These are phyloP conservation scores for Hyaloperonospora brassicae DNA, from an alignment of 352 stramenopile species.

Conservation along the genomic window DNA sequence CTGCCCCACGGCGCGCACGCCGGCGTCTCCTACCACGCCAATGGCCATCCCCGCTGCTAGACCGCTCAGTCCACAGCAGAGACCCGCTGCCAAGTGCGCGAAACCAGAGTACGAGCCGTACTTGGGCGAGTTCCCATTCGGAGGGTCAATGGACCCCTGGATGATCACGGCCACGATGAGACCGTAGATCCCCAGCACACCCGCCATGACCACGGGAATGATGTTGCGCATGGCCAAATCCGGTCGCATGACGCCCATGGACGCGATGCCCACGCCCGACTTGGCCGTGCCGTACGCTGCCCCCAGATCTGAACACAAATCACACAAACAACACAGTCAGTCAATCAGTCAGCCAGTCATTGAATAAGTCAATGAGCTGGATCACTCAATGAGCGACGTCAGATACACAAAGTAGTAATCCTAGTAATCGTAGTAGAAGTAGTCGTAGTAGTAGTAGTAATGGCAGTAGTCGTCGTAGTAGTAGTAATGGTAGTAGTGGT, in stretches of 20 bases:
- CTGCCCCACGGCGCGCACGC: slow-evolving; percentile 93
- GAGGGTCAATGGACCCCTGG: slow-evolving; percentile 85
- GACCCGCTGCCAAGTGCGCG: slow-evolving; percentile 88
- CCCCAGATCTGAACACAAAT: slow-evolving; percentile 79
- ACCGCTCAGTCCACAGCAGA: slow-evolving; percentile 91
- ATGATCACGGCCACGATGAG: slow-evolving; percentile 94
- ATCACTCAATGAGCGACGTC: no score
- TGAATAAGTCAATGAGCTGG: no score
- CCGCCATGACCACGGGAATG: slow-evolving; percentile 98
- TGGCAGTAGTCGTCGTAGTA: no score
- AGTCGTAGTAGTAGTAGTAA: no score
- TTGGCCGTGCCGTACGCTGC: slow-evolving; percentile 96
- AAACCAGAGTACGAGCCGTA: slow-evolving; percentile 94
- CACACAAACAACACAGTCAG: neutral
- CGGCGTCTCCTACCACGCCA: slow-evolving; percentile 93
- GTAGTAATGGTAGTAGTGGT: slow-evolving; percentile 27
- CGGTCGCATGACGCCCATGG: slow-evolving; percentile 93
- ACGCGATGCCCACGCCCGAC: slow-evolving; percentile 95
- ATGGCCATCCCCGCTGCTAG: slow-evolving; percentile 92
- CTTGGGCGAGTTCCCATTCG: slow-evolving; percentile 46
- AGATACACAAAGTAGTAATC: no score
- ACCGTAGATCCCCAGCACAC: slow-evolving; percentile 95
- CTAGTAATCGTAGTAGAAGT: slow-evolving; percentile 72
- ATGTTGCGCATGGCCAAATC: slow-evolving; percentile 98
- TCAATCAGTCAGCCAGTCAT: no score